These are phyloP conservation scores for Clonostachys solani DNA, from an alignment of 2,329 filamentous ascomycete genomes.

Conservation along the genomic window DNA sequence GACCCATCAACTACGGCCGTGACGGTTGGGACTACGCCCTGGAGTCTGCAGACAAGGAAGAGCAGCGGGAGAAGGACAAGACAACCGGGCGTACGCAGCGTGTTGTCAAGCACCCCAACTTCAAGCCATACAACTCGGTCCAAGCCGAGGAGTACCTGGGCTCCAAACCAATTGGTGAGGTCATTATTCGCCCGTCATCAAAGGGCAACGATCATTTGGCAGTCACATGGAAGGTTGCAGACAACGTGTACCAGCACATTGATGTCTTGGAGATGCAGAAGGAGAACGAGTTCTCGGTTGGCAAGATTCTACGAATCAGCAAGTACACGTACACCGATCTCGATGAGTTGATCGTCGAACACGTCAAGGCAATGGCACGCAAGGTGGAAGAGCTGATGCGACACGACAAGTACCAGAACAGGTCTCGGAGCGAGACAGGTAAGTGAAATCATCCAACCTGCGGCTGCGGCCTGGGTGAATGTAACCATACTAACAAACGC, in stretches of 20 bases:
- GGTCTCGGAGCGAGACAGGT: constrained; percentile 80
- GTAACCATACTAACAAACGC: constrained; percentile 9
- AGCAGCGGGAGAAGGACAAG: constrained; percentile 81
- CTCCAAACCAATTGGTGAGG: constrained; percentile 79
- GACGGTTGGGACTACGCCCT: constrained; percentile 85
- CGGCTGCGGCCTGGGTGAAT: not conserved
- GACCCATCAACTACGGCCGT: constrained; percentile 65
- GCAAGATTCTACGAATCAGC: constrained; percentile 78
- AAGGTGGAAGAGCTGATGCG: constrained; percentile 96
- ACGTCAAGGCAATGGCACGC: constrained; percentile 95
- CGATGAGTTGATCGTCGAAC: constrained; percentile 94
- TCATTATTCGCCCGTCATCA: constrained; percentile 91
- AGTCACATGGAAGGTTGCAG: constrained; percentile 96
- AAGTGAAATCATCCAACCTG: constrained; percentile 32
- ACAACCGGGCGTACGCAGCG: constrained; percentile 81
- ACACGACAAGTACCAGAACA: constrained; percentile 88
- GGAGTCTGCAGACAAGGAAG: constrained; percentile 78
- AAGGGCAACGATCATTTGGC: constrained; percentile 94
- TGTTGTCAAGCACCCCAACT: constrained; percentile 96
- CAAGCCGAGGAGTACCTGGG: constrained; percentile 94
- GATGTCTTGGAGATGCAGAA: constrained; percentile 97
- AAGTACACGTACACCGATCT: constrained; percentile 94
- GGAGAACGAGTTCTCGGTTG: constrained; percentile 93
- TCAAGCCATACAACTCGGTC: constrained; percentile 85
- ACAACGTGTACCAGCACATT: constrained; percentile 95